Evolutionary conservation across 139 green algal species (phyloP).

Genomic region (Chlorella sp.): DNA sequence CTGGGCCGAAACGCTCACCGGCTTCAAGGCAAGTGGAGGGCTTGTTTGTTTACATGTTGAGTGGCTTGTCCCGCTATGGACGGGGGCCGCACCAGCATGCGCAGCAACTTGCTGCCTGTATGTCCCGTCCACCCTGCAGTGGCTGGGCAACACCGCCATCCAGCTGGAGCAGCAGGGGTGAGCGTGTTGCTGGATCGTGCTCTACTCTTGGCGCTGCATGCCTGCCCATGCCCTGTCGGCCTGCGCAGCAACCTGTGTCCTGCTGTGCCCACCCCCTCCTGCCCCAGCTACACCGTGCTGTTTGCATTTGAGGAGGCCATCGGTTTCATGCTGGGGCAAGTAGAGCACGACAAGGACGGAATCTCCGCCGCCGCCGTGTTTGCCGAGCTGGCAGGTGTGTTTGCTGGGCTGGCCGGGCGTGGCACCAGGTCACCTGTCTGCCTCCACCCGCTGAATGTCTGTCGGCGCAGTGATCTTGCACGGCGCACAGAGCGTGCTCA

Average conservation of each 20-base stretch:
- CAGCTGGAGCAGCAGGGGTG: conserved; percentile 61
- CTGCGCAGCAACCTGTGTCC: no score
- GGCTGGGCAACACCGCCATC: conserved; percentile 77
- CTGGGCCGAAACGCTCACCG: conserved; percentile 46
- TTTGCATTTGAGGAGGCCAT: conserved; percentile 90
- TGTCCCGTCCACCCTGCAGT: conserved; percentile 42
- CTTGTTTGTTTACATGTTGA: no score
- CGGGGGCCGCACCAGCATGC: no score
- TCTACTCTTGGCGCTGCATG: no score
- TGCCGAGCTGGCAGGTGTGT: conserved; percentile 65
- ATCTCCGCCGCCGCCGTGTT: conserved; percentile 74
- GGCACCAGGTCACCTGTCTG: no score
- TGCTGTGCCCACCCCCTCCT: neutral
- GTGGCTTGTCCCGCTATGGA: no score
- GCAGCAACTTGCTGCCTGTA: neutral
- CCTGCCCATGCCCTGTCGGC: neutral
- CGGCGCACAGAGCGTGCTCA: no score
- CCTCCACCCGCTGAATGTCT: no score
- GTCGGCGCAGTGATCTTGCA: no score
- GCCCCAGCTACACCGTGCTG: conserved; percentile 55
- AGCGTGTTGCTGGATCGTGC: neutral
- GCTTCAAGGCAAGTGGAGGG: neutral
- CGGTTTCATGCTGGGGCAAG: conserved; percentile 70
- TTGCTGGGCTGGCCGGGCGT: neutral
- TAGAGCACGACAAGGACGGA: conserved; percentile 77